A percentile compares a stretch with the other conserved stretches of the same genome.
These are phyloP conservation scores for Catunica adiposa DNA, from an alignment of 2,329 filamentous ascomycete genomes.

Conservation along the genomic window DNA sequence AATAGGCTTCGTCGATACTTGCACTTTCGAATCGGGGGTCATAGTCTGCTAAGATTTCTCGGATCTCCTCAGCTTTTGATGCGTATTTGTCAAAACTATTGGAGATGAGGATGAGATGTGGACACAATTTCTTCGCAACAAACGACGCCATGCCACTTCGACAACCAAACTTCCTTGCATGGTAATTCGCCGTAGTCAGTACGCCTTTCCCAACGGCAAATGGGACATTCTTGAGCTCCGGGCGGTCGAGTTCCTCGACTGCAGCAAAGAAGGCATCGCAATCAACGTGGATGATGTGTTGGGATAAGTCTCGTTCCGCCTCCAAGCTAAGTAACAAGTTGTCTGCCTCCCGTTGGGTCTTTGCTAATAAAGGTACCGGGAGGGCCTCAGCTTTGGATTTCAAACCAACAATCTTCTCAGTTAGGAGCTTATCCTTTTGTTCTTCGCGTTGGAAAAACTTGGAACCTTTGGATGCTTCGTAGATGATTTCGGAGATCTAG, in stretches of 20 bases:
- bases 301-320: conserved; percentile 59
- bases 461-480: conserved; percentile 88
- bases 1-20: conserved; percentile 89
- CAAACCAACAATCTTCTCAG: conserved; percentile 70
- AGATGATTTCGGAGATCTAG: conserved; percentile 86
- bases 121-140: conserved; percentile 86
- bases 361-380: conserved; percentile 56
- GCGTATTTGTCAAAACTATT: conserved; percentile 84
- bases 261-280: conserved; percentile 97
- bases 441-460: conserved; percentile 94
- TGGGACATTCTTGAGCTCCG: conserved; percentile 69
- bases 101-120: conserved; percentile 63
- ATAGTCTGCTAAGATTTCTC: conserved; percentile 68
- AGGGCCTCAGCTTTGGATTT: conserved; percentile 57
- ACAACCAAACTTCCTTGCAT: conserved; percentile 76
- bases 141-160: conserved; percentile 93
- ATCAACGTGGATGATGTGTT: conserved; percentile 79
- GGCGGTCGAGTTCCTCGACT: conserved; percentile 70
- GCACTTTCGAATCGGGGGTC: conserved; percentile 84
- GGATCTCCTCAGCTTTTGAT: conserved; percentile 75
- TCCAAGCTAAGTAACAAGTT: conserved; percentile 70
- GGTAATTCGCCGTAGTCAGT: conserved; percentile 62
- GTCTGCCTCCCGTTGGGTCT: conserved; percentile 61
- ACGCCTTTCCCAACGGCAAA: conserved; percentile 72
- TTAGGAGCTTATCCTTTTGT: conserved; percentile 62